Evolutionary conservation across 192 early-diverging fungal species (phyloP).

Genomic region (Rhizophagus sp.): DNA sequence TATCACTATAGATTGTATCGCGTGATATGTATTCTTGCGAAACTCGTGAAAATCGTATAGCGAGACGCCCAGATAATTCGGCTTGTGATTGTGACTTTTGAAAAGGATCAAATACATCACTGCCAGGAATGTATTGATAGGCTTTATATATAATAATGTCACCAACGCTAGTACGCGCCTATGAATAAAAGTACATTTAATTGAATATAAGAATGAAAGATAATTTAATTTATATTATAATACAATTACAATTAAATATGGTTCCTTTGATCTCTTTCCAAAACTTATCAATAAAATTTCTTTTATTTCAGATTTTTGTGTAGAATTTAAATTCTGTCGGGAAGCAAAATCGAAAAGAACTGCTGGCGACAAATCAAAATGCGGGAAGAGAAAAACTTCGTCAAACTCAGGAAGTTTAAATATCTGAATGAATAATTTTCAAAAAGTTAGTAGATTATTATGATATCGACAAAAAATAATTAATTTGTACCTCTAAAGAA

Average conservation of each 20-base stretch:
- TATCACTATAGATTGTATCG: constrained; percentile 43
- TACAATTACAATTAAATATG: constrained; percentile 70
- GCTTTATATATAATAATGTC: constrained; percentile 77
- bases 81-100: constrained; percentile 22
- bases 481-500: constrained; percentile 54
- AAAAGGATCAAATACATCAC: constrained; percentile 29
- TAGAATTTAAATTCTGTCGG: constrained; percentile 40
- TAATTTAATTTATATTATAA: neutral
- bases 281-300: constrained; percentile 71
- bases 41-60: constrained; percentile 66
- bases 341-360: constrained; percentile 52
- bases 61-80: constrained; percentile 53
- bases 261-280: constrained; percentile 55
- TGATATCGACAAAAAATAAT: neutral
- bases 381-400: constrained; percentile 57
- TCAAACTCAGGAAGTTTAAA: constrained; percentile 57
- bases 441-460: neutral
- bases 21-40: constrained; percentile 65
- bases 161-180: constrained; percentile 62
- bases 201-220: neutral
- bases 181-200: neutral
- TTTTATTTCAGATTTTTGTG: constrained; percentile 54
- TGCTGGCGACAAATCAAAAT: constrained; percentile 60
- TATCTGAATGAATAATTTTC: constrained; percentile 37
- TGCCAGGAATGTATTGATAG: constrained; percentile 51